These are phyloP conservation scores for Dendrocalamus latiflorus DNA, from an alignment of 202 grass and related monocot species.

Conservation along the genomic window DNA sequence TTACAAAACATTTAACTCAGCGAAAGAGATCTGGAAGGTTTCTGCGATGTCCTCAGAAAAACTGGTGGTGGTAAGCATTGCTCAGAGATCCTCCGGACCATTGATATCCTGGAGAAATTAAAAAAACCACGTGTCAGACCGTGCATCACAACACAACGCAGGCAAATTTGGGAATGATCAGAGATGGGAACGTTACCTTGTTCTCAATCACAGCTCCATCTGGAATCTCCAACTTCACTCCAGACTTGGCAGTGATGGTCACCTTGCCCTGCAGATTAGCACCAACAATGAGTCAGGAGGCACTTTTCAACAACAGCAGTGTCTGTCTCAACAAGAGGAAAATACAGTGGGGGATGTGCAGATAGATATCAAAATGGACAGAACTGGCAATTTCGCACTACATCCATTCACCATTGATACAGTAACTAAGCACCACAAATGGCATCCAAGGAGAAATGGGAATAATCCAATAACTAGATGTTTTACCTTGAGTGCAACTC, in stretches of 20 bases:
- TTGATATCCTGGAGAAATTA: conserved; percentile 53
- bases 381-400: background rate
- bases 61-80: background rate
- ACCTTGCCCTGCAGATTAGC: conserved; percentile 62
- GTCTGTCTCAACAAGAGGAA: background rate
- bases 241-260: conserved; percentile 60
- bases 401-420: background rate
- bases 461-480: background rate
- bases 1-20: conserved; percentile 39
- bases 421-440: background rate
- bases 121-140: background rate
- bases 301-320: background rate
- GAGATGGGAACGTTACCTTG: conserved; percentile 39
- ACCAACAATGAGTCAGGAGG: conserved; percentile 17
- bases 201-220: conserved; percentile 67
- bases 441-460: background rate
- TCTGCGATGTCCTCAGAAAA: conserved; percentile 26
- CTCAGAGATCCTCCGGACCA: conserved; percentile 65
- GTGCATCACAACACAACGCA: background rate
- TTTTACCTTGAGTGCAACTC: conserved; percentile 74
- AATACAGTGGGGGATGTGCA: background rate
- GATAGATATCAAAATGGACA: background rate
- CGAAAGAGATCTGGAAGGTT: background rate
- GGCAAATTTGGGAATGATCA: background rate
- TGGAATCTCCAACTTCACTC: conserved; percentile 75